Conservation (phyloP, 352 stramenopile species). For the Globisporangium alternatum region DNA sequence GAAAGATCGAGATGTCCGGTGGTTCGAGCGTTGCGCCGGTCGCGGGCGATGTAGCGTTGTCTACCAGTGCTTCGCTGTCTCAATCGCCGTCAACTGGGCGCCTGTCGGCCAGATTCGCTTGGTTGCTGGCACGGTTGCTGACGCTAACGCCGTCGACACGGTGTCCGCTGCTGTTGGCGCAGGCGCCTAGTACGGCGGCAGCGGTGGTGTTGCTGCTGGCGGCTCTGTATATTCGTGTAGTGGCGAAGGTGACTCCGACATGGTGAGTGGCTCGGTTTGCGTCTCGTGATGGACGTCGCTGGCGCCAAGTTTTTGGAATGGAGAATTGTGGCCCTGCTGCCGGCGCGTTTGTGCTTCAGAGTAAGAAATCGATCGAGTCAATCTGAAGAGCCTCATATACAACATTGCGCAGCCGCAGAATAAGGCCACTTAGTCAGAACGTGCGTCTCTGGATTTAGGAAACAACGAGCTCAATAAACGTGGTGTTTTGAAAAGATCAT, state of each 20-base stretch:
- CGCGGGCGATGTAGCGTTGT: slow-evolving; percentile 3
- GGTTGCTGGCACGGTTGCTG: neutral
- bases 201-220: neutral
- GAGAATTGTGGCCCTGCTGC: no score
- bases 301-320: no score
- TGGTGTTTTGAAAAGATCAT: no score
- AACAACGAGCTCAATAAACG: no score
- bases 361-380: no score
- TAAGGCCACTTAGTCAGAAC: no score
- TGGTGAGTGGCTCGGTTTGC: neutral
- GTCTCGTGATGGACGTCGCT: neutral
- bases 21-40: slow-evolving; percentile 9
- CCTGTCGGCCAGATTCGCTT: neutral
- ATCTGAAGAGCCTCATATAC: no score
- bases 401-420: no score
- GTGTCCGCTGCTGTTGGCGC: slow-evolving; percentile 2
- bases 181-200: neutral
- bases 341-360: no score
- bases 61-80: slow-evolving; percentile 1
- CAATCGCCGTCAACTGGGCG: neutral
- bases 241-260: neutral
- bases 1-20: slow-evolving; percentile 11
- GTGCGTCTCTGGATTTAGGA: no score
- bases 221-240: neutral
- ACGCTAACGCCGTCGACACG: neutral